These are phyloP conservation scores for Neopestalotiopsis sp. DNA, from an alignment of 2,329 filamentous ascomycete genomes.

Conservation along the genomic window DNA sequence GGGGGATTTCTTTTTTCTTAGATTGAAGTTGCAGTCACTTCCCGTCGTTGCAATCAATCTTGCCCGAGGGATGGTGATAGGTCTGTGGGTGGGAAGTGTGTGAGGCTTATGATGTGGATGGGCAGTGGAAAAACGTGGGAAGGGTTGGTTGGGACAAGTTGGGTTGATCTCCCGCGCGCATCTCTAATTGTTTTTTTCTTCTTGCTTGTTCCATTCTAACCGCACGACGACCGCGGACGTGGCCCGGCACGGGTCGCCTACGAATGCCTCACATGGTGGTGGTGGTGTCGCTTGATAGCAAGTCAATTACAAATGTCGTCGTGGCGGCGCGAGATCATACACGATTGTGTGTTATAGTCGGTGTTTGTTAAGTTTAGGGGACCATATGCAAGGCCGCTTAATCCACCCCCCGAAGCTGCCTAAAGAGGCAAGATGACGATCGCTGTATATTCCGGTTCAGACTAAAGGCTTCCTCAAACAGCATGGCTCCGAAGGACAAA, in stretches of 20 bases:
- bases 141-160: neutral
- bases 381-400: neutral
- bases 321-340: neutral
- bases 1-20: neutral
- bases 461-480: conserved; percentile 7
- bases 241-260: neutral
- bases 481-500: conserved; percentile 6
- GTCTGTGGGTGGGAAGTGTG: neutral
- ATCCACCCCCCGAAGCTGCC: conserved; percentile 3
- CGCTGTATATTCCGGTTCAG: conserved; percentile 14
- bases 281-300: neutral
- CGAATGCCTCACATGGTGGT: neutral
- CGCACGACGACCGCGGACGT: neutral
- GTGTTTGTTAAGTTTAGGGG: conserved; percentile 1
- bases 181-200: no score
- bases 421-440: conserved; percentile 3
- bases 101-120: neutral
- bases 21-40: neutral
- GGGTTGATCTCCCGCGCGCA: neutral
- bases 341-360: neutral
- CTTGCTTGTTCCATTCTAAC: no score
- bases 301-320: neutral
- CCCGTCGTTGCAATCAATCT: neutral
- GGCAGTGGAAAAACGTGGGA: neutral
- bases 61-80: neutral